Evolutionary conservation across 2,329 filamentous ascomycete genomes (phyloP).

Genomic region (Chaetomium sp.): DNA sequence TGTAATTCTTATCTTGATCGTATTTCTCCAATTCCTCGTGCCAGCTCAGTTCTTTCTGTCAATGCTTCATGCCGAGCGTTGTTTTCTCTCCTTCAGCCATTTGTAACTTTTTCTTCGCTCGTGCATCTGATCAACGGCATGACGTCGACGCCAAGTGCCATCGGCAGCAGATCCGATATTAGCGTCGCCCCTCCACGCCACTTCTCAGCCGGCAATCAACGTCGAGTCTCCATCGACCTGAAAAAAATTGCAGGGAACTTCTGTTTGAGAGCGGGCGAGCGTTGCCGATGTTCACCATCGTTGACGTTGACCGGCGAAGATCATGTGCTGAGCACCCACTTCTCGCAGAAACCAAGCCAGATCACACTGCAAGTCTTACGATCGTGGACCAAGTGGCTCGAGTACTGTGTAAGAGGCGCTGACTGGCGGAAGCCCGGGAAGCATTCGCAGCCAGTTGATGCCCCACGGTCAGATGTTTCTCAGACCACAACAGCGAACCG

Average conservation of each 20-base stretch:
- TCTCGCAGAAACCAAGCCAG: background rate
- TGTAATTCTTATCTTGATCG: no score
- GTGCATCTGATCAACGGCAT: background rate
- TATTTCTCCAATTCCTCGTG: no score
- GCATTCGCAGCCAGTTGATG: conserved; percentile 1
- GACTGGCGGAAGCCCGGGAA: background rate
- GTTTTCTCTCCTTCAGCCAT: background rate
- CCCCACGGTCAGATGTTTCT: background rate
- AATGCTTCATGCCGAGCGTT: background rate
- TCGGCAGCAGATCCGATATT: background rate
- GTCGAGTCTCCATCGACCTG: background rate
- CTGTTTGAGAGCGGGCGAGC: background rate
- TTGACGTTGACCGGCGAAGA: background rate
- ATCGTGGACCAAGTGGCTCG: no score
- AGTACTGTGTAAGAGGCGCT: background rate
- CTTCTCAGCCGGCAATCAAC: background rate
- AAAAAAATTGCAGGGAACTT: background rate
- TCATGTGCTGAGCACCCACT: background rate
- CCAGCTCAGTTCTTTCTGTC: no score
- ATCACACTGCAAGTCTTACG: no score
- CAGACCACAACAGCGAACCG: conserved; percentile 1
- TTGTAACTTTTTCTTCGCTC: background rate
- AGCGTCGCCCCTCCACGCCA: background rate
- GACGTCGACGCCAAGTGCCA: background rate
- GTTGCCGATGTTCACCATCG: background rate